Evolutionary conservation across 371 early-diverging fungal genomes (phyloP).

Genomic region (Mortierella sp.): DNA sequence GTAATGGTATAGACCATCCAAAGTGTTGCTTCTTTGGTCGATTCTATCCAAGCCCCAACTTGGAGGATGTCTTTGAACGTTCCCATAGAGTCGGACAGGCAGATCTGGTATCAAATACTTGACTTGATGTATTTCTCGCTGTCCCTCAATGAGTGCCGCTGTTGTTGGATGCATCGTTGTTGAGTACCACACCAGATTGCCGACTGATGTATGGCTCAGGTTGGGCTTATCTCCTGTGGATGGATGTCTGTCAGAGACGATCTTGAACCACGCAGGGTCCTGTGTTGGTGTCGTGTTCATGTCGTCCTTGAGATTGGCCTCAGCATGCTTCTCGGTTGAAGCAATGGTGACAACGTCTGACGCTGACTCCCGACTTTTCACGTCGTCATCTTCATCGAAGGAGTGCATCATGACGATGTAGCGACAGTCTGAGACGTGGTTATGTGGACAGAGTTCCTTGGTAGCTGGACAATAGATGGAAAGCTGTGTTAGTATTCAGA

Average conservation of each 20-base stretch:
- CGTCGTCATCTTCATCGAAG: neutral
- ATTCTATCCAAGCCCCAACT: slow-evolving; percentile 57
- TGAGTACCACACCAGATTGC: slow-evolving; percentile 35
- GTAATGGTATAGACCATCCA: slow-evolving; percentile 40
- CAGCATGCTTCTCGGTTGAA: neutral
- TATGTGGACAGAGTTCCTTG: slow-evolving; percentile 18
- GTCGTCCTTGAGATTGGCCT: neutral
- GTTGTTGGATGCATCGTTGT: slow-evolving; percentile 32
- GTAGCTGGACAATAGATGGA: no score
- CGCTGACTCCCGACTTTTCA: neutral
- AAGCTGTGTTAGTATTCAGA: no score
- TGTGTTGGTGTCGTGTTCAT: neutral
- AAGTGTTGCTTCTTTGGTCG: slow-evolving; percentile 44
- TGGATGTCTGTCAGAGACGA: slow-evolving; percentile 4
- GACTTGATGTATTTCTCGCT: slow-evolving; percentile 24
- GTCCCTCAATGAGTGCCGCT: slow-evolving; percentile 14
- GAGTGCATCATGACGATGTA: slow-evolving; percentile 51
- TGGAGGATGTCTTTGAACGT: slow-evolving; percentile 30
- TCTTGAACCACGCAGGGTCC: slow-evolving; percentile 19
- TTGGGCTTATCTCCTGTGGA: neutral
- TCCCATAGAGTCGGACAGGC: slow-evolving; percentile 27
- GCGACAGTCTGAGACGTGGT: slow-evolving; percentile 38
- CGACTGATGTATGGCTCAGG: slow-evolving; percentile 12
- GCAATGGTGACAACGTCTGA: slow-evolving; percentile 2
- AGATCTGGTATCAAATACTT: slow-evolving; percentile 41